Conservation (phyloP, 352 stramenopile species). For the Hyaloperonospora brassicae region DNA sequence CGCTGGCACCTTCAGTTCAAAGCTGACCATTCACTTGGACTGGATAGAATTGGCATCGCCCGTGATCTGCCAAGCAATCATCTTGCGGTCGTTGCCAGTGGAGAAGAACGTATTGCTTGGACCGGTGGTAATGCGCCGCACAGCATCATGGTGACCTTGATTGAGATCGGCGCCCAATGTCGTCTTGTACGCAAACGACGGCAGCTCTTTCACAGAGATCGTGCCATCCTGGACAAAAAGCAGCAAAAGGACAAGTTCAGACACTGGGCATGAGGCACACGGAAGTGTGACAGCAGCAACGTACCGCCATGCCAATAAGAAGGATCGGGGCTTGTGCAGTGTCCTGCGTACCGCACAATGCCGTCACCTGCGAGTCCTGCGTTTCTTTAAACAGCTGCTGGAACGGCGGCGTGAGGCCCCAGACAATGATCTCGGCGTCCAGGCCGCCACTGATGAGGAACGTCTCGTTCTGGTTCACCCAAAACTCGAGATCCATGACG, state of each 20-base stretch:
- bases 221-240: slow-evolving; percentile 42
- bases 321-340: slow-evolving; percentile 55
- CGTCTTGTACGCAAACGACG: slow-evolving; percentile 81
- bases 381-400: slow-evolving; percentile 78
- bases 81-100: slow-evolving; percentile 67
- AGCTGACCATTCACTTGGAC: slow-evolving; percentile 33
- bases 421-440: slow-evolving; percentile 80
- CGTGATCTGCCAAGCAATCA: slow-evolving; percentile 83
- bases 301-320: slow-evolving; percentile 64
- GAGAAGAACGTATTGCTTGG: slow-evolving; percentile 81
- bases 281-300: slow-evolving; percentile 14
- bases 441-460: slow-evolving; percentile 80
- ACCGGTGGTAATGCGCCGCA: slow-evolving; percentile 65
- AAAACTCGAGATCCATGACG: slow-evolving; percentile 84
- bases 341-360: slow-evolving; percentile 69
- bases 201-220: slow-evolving; percentile 79
- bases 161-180: slow-evolving; percentile 51
- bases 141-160: slow-evolving; percentile 62
- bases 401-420: slow-evolving; percentile 69
- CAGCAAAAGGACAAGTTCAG: neutral
- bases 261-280: neutral
- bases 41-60: slow-evolving; percentile 62
- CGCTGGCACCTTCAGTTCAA: slow-evolving; percentile 5
- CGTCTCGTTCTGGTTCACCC: slow-evolving; percentile 78
- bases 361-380: slow-evolving; percentile 63